These are phyloP conservation scores for Stenogyne calaminthoides DNA, from an alignment of 305 asterid species.

Conservation along the genomic window DNA sequence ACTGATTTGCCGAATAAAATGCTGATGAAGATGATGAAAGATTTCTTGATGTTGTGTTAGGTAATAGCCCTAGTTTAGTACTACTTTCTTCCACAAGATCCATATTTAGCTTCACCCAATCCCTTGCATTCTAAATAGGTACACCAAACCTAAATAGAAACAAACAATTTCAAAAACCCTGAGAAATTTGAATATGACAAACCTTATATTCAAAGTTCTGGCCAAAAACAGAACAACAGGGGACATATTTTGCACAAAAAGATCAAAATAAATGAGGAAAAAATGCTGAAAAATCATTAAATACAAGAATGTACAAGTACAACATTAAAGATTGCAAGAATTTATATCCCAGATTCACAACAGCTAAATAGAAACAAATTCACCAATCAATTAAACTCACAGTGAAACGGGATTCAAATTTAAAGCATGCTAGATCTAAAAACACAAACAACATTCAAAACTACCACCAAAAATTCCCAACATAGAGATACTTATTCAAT, in stretches of 20 bases:
- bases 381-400: not conserved
- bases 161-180: constrained; percentile 22
- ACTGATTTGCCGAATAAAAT: constrained; percentile 92
- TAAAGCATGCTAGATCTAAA: constrained; percentile 50
- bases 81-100: constrained; percentile 72
- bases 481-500: constrained; percentile 22
- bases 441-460: constrained; percentile 4
- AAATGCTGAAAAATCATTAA: constrained; percentile 18
- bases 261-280: not conserved
- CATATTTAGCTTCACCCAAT: constrained; percentile 50
- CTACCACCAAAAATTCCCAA: not conserved
- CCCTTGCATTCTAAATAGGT: constrained; percentile 44
- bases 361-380: constrained; percentile 17
- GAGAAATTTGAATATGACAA: constrained; percentile 17
- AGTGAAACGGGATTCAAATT: constrained; percentile 23
- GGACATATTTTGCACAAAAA: not conserved
- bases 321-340: constrained; percentile 11
- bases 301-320: not conserved
- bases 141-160: constrained; percentile 41
- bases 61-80: constrained; percentile 51
- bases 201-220: not conserved
- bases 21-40: constrained; percentile 91
- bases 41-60: constrained; percentile 67
- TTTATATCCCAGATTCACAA: constrained; percentile 17
- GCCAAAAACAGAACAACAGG: not conserved